These are phyloP conservation scores for Fusarium concolor DNA, from an alignment of 2,329 filamentous ascomycete genomes.

Conservation along the genomic window DNA sequence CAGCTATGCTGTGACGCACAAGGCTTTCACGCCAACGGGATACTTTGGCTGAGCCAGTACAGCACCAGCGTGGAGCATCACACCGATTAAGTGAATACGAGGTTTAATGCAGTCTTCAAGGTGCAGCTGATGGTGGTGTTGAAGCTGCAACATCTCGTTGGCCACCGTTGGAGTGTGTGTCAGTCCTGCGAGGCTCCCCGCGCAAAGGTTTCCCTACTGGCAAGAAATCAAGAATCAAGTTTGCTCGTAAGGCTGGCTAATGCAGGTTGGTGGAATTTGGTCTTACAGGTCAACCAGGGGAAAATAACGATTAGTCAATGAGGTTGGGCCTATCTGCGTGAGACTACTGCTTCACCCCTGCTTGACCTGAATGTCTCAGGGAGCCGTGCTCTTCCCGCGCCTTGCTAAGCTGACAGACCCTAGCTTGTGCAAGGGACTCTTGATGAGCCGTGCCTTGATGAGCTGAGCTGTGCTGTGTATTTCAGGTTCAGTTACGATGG, in stretches of 20 bases:
- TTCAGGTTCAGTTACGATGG: background rate
- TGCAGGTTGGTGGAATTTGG: conserved; percentile 10
- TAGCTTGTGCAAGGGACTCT: too few relatives aligned
- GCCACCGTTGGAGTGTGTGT: conserved; percentile 18
- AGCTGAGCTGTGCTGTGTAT: too few relatives aligned
- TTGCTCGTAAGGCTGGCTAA: conserved; percentile 35
- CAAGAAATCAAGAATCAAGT: background rate
- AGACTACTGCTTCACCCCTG: conserved; percentile 19
- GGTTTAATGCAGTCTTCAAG: conserved; percentile 23
- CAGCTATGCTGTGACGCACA: conserved; percentile 26
- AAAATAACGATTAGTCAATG: background rate
- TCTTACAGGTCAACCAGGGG: conserved; percentile 9
- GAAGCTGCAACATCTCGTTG: conserved; percentile 29
- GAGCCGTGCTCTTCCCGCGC: background rate
- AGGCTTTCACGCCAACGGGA: conserved; percentile 11
- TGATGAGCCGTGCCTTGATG: too few relatives aligned
- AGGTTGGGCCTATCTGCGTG: background rate
- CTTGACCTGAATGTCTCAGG: background rate
- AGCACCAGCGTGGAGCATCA: conserved; percentile 25
- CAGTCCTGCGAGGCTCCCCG: conserved; percentile 17
- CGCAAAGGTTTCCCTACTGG: background rate
- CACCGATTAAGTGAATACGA: conserved; percentile 36
- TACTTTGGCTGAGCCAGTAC: conserved; percentile 14
- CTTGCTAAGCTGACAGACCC: background rate
- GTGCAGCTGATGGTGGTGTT: conserved; percentile 5